These are phyloP conservation scores for Cyathus striatus DNA, from an alignment of 768 basidiomycete genomes.

Conservation along the genomic window DNA sequence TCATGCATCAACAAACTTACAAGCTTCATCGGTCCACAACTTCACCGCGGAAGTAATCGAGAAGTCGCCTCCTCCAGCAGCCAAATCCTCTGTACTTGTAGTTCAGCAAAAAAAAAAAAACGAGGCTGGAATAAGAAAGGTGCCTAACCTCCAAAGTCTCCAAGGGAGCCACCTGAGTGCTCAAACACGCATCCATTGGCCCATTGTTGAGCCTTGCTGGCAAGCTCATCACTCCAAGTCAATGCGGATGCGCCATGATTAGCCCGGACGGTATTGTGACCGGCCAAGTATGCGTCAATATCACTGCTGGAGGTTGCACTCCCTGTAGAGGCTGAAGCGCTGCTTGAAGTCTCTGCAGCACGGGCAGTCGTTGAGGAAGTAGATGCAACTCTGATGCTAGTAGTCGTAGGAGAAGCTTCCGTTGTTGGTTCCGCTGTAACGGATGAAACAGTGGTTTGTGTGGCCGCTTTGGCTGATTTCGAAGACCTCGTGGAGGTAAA, in stretches of 20 bases:
- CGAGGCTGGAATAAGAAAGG: too few species aligned
- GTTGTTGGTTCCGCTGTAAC: constrained; percentile 1
- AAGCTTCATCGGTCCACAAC: constrained; percentile 64
- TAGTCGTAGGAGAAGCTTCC: constrained; percentile 10
- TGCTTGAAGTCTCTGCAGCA: constrained; percentile 7
- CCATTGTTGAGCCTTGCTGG: constrained; percentile 64
- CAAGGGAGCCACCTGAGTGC: constrained; percentile 66
- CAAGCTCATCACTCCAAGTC: constrained; percentile 58
- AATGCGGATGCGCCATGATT: constrained; percentile 60
- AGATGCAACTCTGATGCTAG: constrained; percentile 9
- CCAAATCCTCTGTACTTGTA: constrained; percentile 54
- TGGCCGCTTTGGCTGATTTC: too few species aligned
- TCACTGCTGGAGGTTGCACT: constrained; percentile 34
- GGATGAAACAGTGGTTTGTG: too few species aligned
- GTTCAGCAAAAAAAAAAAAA: background rate
- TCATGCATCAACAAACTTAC: constrained; percentile 41
- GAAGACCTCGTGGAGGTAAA: too few species aligned
- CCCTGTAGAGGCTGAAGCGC: constrained; percentile 3
- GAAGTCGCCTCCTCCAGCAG: constrained; percentile 64
- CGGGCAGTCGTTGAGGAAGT: constrained; percentile 8
- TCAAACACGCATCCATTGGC: constrained; percentile 62
- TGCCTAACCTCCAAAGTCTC: constrained; percentile 57
- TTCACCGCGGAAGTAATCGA: constrained; percentile 45
- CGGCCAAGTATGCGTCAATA: constrained; percentile 45
- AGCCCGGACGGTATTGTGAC: constrained; percentile 60